Evolutionary conservation across 164 flowering plant genomes (phyloP).

Genomic region (Kingdonia uniflora): DNA sequence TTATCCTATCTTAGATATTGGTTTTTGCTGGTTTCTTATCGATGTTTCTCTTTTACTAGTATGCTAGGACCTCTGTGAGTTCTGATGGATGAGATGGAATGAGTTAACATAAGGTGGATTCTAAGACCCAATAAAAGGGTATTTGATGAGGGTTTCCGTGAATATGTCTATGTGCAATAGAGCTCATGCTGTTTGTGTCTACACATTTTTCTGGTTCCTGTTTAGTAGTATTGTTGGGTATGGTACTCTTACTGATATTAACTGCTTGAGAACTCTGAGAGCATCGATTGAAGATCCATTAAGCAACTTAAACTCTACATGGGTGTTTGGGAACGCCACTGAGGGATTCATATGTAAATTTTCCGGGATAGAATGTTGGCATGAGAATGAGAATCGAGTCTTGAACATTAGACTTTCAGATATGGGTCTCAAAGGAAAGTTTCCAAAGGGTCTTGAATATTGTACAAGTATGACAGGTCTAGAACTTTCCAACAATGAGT

Average conservation of each 20-base stretch:
- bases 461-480: constrained; percentile 63
- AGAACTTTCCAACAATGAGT: constrained; percentile 55
- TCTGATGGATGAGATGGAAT: too few relatives aligned
- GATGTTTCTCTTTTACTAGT: too few relatives aligned
- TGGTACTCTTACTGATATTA: constrained; percentile 30
- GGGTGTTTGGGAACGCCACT: constrained; percentile 41
- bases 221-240: constrained; percentile 15
- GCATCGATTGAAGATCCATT: constrained; percentile 40
- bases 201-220: constrained; percentile 13
- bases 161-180: constrained; percentile 8
- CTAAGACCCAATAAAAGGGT: background rate
- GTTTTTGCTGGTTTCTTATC: too few relatives aligned
- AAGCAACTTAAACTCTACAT: constrained; percentile 24
- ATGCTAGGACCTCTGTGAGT: too few relatives aligned
- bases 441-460: constrained; percentile 42
- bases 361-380: constrained; percentile 74
- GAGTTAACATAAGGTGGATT: background rate
- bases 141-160: background rate
- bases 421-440: constrained; percentile 59
- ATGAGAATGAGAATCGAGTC: constrained; percentile 57
- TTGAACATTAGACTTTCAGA: constrained; percentile 39
- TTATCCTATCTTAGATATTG: too few relatives aligned
- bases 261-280: constrained; percentile 41
- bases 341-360: constrained; percentile 66
- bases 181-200: constrained; percentile 6